A percentile compares a stretch with the other conserved stretches of the same genome.
phyloP scores from a whole-genome alignment of 768 basidiomycete species.

The Tulasnella sp. region DNA sequence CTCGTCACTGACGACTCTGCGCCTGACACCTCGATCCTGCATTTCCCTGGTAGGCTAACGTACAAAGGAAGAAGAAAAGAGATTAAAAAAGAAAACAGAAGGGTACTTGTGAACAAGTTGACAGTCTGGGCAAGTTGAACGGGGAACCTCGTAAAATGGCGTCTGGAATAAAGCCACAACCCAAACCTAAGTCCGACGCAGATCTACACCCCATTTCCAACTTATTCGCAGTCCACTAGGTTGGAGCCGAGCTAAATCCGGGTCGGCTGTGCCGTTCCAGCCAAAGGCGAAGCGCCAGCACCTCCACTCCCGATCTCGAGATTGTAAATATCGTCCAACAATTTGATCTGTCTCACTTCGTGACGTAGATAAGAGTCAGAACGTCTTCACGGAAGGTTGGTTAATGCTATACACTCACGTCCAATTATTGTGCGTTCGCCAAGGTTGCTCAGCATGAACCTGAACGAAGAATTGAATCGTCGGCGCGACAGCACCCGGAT shows the following conservation, averaged over 20 bases:
- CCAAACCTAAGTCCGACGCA: too few relatives aligned
- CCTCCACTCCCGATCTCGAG: background rate
- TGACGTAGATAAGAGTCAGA: background rate
- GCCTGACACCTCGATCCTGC: too few relatives aligned
- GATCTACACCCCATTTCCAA: too few relatives aligned
- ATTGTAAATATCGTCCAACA: constrained; percentile 3
- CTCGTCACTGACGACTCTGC: too few relatives aligned
- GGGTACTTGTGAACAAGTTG: too few relatives aligned
- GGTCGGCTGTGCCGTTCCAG: background rate
- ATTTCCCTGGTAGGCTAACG: too few relatives aligned
- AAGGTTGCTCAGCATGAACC: constrained; percentile 12
- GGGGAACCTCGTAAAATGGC: too few relatives aligned
- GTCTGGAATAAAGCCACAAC: too few relatives aligned
- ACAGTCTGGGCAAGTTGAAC: too few relatives aligned
- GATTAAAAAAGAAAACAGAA: too few relatives aligned
- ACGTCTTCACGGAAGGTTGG: background rate
- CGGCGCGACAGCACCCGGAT: background rate
- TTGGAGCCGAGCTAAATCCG: background rate
- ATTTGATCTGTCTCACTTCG: constrained; percentile 10
- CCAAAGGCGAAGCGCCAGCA: background rate
- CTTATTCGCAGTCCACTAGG: too few relatives aligned
- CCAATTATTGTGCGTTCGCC: constrained; percentile 13
- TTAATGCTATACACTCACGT: background rate
- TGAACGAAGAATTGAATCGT: background rate
- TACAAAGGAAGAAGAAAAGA: too few relatives aligned